Base-by-base conservation (phyloP, 2,329 filamentous ascomycete species). In the Aspergillus sp. region DNA sequence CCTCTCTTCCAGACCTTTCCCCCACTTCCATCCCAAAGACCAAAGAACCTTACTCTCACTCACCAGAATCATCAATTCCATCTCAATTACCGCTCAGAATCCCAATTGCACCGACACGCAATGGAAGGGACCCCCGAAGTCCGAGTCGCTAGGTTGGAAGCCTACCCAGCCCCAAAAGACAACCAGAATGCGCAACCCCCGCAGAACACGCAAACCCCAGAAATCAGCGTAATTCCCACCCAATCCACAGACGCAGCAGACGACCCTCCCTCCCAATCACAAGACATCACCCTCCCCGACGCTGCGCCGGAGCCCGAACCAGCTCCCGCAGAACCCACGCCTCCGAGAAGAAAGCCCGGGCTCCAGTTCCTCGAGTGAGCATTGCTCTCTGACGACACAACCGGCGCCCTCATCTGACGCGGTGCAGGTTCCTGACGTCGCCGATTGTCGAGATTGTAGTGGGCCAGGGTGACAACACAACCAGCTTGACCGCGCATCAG, bases 401-500 rank as follows among this genome's bases (percentile, higher is more conserved):
- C 19, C 16, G 26, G 14, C 17, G 9, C 47, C 22, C 22, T 52
- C 8, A 9, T 17, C 32, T 43, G 17, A 61, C 26, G 16, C 19
- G 32, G 14, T 22, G 13, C 40, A 73, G 70, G 24, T 88, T 87
- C 62, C 77, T 91, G 19, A 80, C 77, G 57, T 90, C 86, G 57
- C 87, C 88, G 0, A 77, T 90, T 10, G 82, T 91, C 30, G 83
- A 84, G 14, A 72, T 91, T 24, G 65, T 84, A n/a, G 78, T 90
- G 17, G 87, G 87, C 11, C 72, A 73, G 45, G 84, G 79, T 51
- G 82, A 84, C 4, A 69, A 74, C 1, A 78, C 82, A 62, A 84
- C 83, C 9, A 77, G 84, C 30, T 80, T 96, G 53, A 86, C 84
- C 20, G 90, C 90, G 6, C 92, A 96, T 70, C 87, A 95, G 73